Percentiles rank a stretch among this genome's conserved stretches.
phyloP scores from a whole-genome alignment of 2,329 filamentous ascomycete species.

The Helicocarpus griseus region DNA sequence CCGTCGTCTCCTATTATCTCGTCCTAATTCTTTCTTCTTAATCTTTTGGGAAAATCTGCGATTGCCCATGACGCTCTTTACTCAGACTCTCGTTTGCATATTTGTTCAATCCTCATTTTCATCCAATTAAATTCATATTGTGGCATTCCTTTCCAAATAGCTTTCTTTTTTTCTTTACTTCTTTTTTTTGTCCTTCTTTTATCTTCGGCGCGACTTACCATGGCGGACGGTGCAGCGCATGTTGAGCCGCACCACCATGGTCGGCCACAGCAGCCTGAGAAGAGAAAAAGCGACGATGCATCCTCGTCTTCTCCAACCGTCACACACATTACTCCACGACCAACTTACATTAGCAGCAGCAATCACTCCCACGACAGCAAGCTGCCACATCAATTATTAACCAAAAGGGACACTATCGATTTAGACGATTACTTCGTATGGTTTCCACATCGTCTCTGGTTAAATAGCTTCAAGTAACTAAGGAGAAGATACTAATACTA shows the following conservation, averaged over 20 bases:
- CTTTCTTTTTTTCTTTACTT: too few species aligned
- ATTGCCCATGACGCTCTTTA: too few species aligned
- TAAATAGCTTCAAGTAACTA: too few species aligned
- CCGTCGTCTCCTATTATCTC: too few species aligned
- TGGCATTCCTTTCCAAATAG: too few species aligned
- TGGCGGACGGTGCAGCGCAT: neutral
- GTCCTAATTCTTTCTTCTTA: too few species aligned
- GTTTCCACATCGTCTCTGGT: too few species aligned
- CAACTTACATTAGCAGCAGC: constrained; percentile 11
- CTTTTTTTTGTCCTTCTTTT: neutral
- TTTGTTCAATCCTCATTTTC: too few species aligned
- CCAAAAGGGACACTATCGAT: constrained; percentile 29
- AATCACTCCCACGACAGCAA: constrained; percentile 7
- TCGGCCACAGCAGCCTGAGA: neutral
- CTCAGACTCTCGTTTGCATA: too few species aligned
- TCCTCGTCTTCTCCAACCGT: neutral
- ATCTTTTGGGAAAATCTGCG: too few species aligned
- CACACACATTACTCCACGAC: constrained; percentile 8
- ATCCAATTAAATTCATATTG: too few species aligned
- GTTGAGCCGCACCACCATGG: neutral
- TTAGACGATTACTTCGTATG: constrained; percentile 54
- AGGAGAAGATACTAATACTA: too few species aligned
- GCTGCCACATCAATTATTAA: constrained; percentile 10
- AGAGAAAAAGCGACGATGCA: neutral
- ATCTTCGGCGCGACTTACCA: neutral